phyloP scores from a whole-genome alignment of 305 asterid genomes.

The Fraxinus sp. region DNA sequence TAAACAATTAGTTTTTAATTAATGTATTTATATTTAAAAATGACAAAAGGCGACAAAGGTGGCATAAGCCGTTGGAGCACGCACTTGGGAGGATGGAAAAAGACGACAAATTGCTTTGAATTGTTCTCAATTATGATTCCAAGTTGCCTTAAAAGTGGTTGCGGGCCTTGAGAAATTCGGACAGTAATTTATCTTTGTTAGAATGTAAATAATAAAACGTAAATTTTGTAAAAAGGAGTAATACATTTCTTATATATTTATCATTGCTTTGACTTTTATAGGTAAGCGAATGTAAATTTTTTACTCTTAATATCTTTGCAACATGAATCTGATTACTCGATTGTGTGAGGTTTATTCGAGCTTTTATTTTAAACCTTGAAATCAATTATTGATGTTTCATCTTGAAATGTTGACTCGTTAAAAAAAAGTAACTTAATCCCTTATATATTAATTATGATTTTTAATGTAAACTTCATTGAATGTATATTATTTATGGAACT shows the following conservation, averaged over 20 bases:
- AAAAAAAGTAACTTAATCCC: no score
- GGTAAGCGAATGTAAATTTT: background rate
- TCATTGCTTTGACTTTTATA: background rate
- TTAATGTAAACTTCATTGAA: background rate
- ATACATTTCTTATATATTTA: background rate
- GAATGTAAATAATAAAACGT: background rate
- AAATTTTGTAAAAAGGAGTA: background rate
- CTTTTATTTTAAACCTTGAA: no score
- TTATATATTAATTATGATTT: no score
- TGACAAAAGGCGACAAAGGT: constrained; percentile 42
- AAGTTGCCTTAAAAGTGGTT: background rate
- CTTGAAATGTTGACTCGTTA: no score
- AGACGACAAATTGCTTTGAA: constrained; percentile 28
- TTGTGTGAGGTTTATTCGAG: no score
- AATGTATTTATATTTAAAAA: constrained; percentile 8
- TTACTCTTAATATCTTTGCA: no score
- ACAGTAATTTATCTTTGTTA: background rate
- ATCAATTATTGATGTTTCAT: background rate
- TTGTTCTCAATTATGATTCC: constrained; percentile 20
- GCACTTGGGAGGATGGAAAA: constrained; percentile 25
- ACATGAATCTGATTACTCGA: no score
- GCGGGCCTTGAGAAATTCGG: background rate
- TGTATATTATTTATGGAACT: no score
- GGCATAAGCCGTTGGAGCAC: constrained; percentile 20
- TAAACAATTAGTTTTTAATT: constrained; percentile 28